Percentiles rank a stretch among this genome's conserved stretches.
Evolutionary conservation across 352 stramenopile species (phyloP).

Genomic region (Phytophthora podocarpi): DNA sequence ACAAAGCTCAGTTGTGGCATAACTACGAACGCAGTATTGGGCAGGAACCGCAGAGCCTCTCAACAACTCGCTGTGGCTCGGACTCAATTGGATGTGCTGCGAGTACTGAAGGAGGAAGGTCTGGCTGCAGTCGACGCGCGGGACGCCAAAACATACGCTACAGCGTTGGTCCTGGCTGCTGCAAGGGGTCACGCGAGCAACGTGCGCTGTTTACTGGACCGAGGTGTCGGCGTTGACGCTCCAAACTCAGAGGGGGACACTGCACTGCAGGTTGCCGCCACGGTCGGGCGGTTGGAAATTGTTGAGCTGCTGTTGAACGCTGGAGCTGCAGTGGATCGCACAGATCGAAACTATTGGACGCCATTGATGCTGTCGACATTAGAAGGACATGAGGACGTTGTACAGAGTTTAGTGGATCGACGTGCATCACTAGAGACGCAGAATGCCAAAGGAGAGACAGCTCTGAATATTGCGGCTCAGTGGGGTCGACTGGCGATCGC

Average conservation of each 20-base stretch:
- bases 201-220: slow-evolving; percentile 28
- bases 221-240: slow-evolving; percentile 22
- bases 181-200: slow-evolving; percentile 25
- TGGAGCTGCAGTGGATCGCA: slow-evolving; percentile 20
- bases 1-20: slow-evolving; percentile 23
- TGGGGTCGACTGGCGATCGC: slow-evolving; percentile 19
- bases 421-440: slow-evolving; percentile 14
- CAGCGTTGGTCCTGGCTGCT: slow-evolving; percentile 19
- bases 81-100: slow-evolving; percentile 26
- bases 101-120: slow-evolving; percentile 34
- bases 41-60: neutral
- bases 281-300: slow-evolving; percentile 13
- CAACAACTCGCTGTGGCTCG: slow-evolving; percentile 25
- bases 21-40: neutral
- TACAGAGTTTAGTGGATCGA: slow-evolving; percentile 10
- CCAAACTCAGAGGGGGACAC: slow-evolving; percentile 6
- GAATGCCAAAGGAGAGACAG: slow-evolving; percentile 21
- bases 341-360: slow-evolving; percentile 13
- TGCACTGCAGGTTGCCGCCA: slow-evolving; percentile 21
- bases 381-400: slow-evolving; percentile 18
- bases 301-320: slow-evolving; percentile 25
- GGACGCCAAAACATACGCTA: slow-evolving; percentile 20
- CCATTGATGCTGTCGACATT: slow-evolving; percentile 30
- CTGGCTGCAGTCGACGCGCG: slow-evolving; percentile 12
- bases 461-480: slow-evolving; percentile 25